A percentile compares a stretch with the other conserved stretches of the same genome.
phyloP scores from a whole-genome alignment of 2,329 filamentous ascomycete genomes.

The Neopestalotiopsis sp. region DNA sequence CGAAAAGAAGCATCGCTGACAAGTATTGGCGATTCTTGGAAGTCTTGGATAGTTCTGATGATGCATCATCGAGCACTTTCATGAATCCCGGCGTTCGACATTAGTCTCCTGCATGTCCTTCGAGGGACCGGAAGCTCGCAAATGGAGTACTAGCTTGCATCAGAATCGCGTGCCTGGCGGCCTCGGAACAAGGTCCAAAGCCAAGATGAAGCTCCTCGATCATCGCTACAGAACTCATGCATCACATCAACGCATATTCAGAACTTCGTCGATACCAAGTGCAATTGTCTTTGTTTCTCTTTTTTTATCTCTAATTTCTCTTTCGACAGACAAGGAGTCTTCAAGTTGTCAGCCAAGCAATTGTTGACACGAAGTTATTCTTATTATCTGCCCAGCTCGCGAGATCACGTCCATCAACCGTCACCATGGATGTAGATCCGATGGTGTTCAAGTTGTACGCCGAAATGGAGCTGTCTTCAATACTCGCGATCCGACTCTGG shows the following conservation, averaged over 20 bases:
- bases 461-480: conserved; percentile 36
- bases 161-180: background rate
- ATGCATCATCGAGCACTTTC: background rate
- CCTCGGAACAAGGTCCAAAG: background rate
- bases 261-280: background rate
- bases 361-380: conserved; percentile 44
- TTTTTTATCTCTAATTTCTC: conserved; percentile 1
- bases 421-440: conserved; percentile 47
- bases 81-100: background rate
- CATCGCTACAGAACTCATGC: background rate
- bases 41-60: background rate
- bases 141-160: background rate
- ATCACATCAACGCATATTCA: background rate
- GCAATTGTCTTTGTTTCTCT: background rate
- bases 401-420: conserved; percentile 39
- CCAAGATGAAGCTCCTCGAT: background rate
- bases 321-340: conserved; percentile 22
- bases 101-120: background rate
- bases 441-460: conserved; percentile 54
- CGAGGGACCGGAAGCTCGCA: background rate
- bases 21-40: conserved; percentile 1
- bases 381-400: conserved; percentile 44
- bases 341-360: conserved; percentile 36
- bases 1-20: background rate
- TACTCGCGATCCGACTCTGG: conserved; percentile 49